Conservation (phyloP, 1,284 basidiomycete species). For the Rugosomyces carneus region DNA sequence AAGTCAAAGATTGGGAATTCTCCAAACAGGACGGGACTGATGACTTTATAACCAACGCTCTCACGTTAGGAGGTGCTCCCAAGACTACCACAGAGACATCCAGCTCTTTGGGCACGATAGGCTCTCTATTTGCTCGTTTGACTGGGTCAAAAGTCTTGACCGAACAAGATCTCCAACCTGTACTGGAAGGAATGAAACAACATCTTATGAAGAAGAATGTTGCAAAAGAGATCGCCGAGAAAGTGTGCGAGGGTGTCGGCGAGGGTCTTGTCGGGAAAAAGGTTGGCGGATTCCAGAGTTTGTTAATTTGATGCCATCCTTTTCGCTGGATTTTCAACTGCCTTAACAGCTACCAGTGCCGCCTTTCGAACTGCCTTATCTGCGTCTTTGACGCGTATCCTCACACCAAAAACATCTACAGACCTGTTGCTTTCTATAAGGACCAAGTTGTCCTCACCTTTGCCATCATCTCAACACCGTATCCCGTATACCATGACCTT, state of each 20-base stretch:
- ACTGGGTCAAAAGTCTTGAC: slow-evolving; percentile 83
- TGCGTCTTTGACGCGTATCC: slow-evolving; percentile 84
- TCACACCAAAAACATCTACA: slow-evolving; percentile 95
- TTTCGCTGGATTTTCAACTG: neutral
- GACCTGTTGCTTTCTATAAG: slow-evolving; percentile 84
- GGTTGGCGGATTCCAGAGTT: slow-evolving; percentile 82
- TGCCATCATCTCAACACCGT: slow-evolving; percentile 67
- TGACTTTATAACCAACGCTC: slow-evolving; percentile 54
- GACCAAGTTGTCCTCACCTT: slow-evolving; percentile 63
- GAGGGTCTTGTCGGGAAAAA: slow-evolving; percentile 88
- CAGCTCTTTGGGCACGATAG: slow-evolving; percentile 58
- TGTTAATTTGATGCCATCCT: slow-evolving; percentile 21
- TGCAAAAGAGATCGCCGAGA: slow-evolving; percentile 90
- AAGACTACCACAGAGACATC: slow-evolving; percentile 31
- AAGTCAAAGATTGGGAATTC: slow-evolving; percentile 92
- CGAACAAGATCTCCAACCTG: slow-evolving; percentile 80
- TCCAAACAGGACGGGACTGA: slow-evolving; percentile 42
- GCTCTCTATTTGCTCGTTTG: slow-evolving; percentile 76
- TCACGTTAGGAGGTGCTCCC: slow-evolving; percentile 32
- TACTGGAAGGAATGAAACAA: slow-evolving; percentile 91
- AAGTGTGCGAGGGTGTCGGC: slow-evolving; percentile 91
- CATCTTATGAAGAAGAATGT: slow-evolving; percentile 99
- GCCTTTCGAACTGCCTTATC: slow-evolving; percentile 85
- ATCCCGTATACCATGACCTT: slow-evolving; percentile 93
- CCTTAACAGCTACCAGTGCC: slow-evolving; percentile 63